Evolutionary conservation across 1,284 basidiomycete species (phyloP).

Genomic region (Heterobasidion occidentale): DNA sequence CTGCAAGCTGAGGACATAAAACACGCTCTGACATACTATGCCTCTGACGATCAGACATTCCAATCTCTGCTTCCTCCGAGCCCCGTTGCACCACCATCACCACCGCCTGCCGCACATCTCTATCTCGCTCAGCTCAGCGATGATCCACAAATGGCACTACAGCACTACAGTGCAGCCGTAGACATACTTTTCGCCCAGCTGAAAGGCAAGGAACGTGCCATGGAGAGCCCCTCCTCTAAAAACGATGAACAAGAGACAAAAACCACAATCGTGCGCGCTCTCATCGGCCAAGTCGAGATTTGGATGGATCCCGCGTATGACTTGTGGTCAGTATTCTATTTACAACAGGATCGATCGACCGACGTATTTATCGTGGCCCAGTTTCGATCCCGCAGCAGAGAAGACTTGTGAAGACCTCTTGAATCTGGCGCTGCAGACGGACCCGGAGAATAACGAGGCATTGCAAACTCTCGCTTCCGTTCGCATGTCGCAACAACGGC

Average conservation of each 20-base stretch:
- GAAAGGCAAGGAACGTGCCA: conserved; percentile 59
- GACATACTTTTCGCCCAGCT: conserved; percentile 66
- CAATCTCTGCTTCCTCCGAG: conserved; percentile 52
- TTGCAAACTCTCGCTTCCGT: conserved; percentile 83
- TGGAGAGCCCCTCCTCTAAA: conserved; percentile 28
- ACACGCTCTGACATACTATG: background rate
- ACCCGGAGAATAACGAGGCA: conserved; percentile 75
- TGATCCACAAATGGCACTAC: conserved; percentile 71
- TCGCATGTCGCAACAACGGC: conserved; percentile 79
- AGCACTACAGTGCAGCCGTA: conserved; percentile 77
- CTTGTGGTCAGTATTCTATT: conserved; percentile 56
- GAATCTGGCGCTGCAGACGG: conserved; percentile 62
- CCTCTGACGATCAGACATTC: conserved; percentile 45
- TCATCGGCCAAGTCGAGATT: conserved; percentile 90
- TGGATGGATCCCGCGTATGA: conserved; percentile 91
- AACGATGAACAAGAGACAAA: conserved; percentile 59
- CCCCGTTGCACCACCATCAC: conserved; percentile 44
- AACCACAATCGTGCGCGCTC: conserved; percentile 72
- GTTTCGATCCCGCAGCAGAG: conserved; percentile 76
- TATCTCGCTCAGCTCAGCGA: conserved; percentile 86
- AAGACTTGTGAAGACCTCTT: conserved; percentile 78
- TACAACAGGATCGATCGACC: background rate
- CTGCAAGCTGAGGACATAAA: background rate
- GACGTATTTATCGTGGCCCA: conserved; percentile 21
- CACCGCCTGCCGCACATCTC: conserved; percentile 80